Percentiles rank a stretch among this genome's conserved stretches.
Conservation (phyloP, 1,139 yeast species). For the Diutina pseudorugosa region DNA sequence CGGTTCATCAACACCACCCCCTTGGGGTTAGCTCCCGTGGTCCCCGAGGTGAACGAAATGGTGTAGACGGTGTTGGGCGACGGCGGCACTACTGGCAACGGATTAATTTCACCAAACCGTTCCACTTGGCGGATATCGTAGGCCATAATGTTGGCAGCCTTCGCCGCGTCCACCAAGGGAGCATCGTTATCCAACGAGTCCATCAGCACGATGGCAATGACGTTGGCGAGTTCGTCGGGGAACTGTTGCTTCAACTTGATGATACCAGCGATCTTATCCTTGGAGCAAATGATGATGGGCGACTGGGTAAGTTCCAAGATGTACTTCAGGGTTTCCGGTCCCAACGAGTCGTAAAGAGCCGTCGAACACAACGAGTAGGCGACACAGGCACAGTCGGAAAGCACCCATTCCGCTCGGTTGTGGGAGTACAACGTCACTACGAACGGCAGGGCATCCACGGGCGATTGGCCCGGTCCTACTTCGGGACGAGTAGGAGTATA, state of each 20-base stretch:
- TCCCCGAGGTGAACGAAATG: conserved; percentile 24
- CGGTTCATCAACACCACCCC: conserved; percentile 24
- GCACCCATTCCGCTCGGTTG: conserved; percentile 47
- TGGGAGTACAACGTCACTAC: conserved; percentile 44
- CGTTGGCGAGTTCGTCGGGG: conserved; percentile 15
- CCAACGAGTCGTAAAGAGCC: conserved; percentile 56
- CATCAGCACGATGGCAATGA: conserved; percentile 35
- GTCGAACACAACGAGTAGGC: conserved; percentile 40
- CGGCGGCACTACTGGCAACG: conserved; percentile 12
- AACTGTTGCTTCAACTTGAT: conserved; percentile 22
- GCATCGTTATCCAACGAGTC: conserved; percentile 9
- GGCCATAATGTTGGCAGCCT: conserved; percentile 12
- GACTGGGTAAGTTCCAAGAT: conserved; percentile 44
- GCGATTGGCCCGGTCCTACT: conserved; percentile 11
- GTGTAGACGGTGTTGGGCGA: conserved; percentile 15
- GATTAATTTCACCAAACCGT: conserved; percentile 13
- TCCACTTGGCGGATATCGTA: conserved; percentile 23
- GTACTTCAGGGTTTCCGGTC: conserved; percentile 45
- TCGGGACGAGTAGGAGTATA: conserved; percentile 11
- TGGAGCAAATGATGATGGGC: conserved; percentile 41
- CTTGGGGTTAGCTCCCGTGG: conserved; percentile 26
- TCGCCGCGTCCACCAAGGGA: conserved; percentile 5
- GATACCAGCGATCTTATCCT: conserved; percentile 32
- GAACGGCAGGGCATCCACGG: conserved; percentile 20
- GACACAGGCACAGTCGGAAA: conserved; percentile 48